These are phyloP conservation scores for Capsicum pubescens DNA, from an alignment of 257 asterid genomes.

Conservation along the genomic window DNA sequence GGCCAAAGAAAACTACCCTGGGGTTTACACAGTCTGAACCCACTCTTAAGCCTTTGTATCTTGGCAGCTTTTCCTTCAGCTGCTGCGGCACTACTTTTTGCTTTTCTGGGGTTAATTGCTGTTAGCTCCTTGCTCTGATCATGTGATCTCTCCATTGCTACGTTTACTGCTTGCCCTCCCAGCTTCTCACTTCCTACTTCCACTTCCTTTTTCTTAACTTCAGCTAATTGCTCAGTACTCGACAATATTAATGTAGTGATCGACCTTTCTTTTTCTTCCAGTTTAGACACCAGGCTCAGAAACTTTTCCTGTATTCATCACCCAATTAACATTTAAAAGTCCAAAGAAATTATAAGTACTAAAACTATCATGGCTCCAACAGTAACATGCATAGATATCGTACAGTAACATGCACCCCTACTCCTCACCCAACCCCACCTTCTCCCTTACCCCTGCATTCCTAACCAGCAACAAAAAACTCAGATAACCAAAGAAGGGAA, in stretches of 20 bases:
- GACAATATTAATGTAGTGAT: slow-evolving; percentile 54
- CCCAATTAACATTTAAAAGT: slow-evolving; percentile 9
- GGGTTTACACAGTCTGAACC: slow-evolving; percentile 96
- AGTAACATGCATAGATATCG: background rate
- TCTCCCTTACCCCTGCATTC: background rate
- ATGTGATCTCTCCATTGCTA: slow-evolving; percentile 36
- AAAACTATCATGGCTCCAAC: background rate
- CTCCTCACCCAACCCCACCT: background rate
- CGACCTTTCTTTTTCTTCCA: slow-evolving; percentile 43
- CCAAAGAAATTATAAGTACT: background rate
- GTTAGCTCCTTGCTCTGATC: slow-evolving; percentile 32
- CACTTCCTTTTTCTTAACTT: slow-evolving; percentile 41
- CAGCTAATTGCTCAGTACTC: slow-evolving; percentile 33
- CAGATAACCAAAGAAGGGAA: background rate
- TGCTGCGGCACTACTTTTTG: slow-evolving; percentile 26
- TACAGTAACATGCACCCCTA: background rate
- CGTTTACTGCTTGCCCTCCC: slow-evolving; percentile 47
- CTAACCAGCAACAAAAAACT: background rate
- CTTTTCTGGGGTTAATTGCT: slow-evolving; percentile 22
- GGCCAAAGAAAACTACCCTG: slow-evolving; percentile 99
- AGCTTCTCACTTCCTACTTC: slow-evolving; percentile 36
- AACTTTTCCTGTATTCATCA: slow-evolving; percentile 57
- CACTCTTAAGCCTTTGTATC: slow-evolving; percentile 90
- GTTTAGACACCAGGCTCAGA: slow-evolving; percentile 43
- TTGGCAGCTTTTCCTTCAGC: slow-evolving; percentile 84